Conservation (phyloP, 768 basidiomycete genomes). For the Tricholoma matsutake region DNA sequence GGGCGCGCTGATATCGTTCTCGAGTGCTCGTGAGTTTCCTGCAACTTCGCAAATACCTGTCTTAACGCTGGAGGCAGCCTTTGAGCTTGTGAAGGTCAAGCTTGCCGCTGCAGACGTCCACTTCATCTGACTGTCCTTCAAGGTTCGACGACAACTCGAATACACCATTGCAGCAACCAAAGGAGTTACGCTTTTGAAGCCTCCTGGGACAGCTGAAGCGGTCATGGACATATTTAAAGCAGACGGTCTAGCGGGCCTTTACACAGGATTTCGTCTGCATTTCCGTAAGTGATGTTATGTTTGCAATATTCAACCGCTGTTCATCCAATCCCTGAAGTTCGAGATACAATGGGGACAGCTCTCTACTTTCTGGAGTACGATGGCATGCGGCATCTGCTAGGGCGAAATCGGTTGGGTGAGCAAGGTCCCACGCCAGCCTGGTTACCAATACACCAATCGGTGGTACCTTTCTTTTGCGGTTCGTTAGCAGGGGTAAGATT, state of each 20-base stretch:
- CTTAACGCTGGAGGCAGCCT: conserved; percentile 45
- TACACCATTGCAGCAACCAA: conserved; percentile 85
- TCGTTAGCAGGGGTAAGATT: conserved; percentile 76
- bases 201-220: conserved; percentile 76
- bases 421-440: conserved; percentile 82
- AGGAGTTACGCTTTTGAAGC: conserved; percentile 64
- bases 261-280: conserved; percentile 86
- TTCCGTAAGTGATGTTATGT: conserved; percentile 49
- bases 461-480: conserved; percentile 90
- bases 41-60: neutral
- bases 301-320: neutral
- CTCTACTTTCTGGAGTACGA: conserved; percentile 96
- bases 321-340: conserved; percentile 45
- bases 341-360: conserved; percentile 87
- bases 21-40: conserved; percentile 75
- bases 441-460: conserved; percentile 74
- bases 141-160: conserved; percentile 91
- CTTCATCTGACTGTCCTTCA: conserved; percentile 7
- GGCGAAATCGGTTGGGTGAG: conserved; percentile 72
- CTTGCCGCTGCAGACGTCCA: neutral
- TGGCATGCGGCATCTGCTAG: conserved; percentile 82
- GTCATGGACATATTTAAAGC: conserved; percentile 73
- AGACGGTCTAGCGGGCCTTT: conserved; percentile 65
- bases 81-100: conserved; percentile 91
- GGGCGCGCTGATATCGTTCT: conserved; percentile 85